Evolutionary conservation across 2,329 filamentous ascomycete genomes (phyloP), one percentile per base, ranked within the genome.

Genomic region (Elsinoe necatrix): DNA sequence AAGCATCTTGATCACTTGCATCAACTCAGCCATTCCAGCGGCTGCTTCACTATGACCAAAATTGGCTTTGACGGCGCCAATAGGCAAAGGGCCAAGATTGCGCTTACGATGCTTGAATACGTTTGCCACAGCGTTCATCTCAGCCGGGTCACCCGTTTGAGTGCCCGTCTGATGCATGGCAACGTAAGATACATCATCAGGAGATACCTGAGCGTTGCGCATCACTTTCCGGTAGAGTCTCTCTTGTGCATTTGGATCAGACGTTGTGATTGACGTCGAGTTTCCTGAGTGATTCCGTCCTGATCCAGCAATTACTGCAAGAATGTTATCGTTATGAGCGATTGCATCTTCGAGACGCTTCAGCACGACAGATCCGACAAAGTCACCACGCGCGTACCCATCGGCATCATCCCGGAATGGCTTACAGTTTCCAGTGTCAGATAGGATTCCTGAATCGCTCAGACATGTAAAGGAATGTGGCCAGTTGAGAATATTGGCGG

Each of bases 1-100:
- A n/a, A n/a, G n/a, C n/a, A n/a, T n/a, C n/a, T n/a, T n/a, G 67
- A 87, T 68, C 0, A 84, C 79, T 67, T 87, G 87, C 64, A 82
- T 73, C 2, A 87, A 70, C n/a, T 75, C 78, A n/a, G 76, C 82
- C 37, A 77, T 67, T 14, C 66, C 67, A 23, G 66, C 59, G 9
- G 56, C 65, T 55, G 62, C 57, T 47, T 68, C 66, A 2, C 58
- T 58, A 47, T 69, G 67, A 2, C 66, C 67, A 11, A 68, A 52
- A 39, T 68, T 68, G 1, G 65, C 54, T 42, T 68, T 69, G 25
- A 63, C 60, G 1, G 63, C 55, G 4, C 65, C 66, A 12, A 68
- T 51, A 29, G 61, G 50, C 2, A 67, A n/a, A 1, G 62, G 59
- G 12, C 61, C 57, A 1, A 59, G 29, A 5, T 25, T 11, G 5